Percentiles rank a stretch among this genome's conserved stretches.
phyloP scores from a whole-genome alignment of 2,329 filamentous ascomycete species.

The Fusarium euwallaceae region DNA sequence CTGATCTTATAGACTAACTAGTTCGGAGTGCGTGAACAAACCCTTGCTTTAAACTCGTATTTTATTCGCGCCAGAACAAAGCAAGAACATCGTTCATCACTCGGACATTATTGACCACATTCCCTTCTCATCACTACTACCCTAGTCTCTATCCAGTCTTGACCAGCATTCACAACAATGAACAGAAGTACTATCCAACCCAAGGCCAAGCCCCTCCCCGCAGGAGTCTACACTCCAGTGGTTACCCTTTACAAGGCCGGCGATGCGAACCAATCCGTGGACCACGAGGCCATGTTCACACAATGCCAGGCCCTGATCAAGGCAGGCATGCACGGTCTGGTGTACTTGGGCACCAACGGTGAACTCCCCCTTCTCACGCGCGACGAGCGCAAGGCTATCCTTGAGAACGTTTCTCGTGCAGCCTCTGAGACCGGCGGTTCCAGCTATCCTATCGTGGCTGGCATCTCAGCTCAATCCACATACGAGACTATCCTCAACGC shows the following conservation, averaged over 20 bases:
- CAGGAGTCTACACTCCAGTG: slow-evolving; percentile 62
- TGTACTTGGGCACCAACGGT: slow-evolving; percentile 62
- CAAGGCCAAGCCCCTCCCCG: slow-evolving; percentile 56
- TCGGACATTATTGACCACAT: neutral
- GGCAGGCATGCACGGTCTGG: slow-evolving; percentile 60
- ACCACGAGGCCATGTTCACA: slow-evolving; percentile 60
- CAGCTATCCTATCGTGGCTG: slow-evolving; percentile 59
- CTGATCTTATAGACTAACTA: neutral
- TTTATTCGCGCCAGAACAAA: neutral
- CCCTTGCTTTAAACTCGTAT: neutral
- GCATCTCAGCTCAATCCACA: slow-evolving; percentile 64
- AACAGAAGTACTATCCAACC: slow-evolving; percentile 47
- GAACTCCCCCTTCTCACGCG: slow-evolving; percentile 58
- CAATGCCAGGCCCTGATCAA: slow-evolving; percentile 58
- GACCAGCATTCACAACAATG: slow-evolving; percentile 35
- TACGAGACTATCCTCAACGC: slow-evolving; percentile 75
- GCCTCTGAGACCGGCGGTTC: slow-evolving; percentile 52
- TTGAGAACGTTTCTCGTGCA: slow-evolving; percentile 54
- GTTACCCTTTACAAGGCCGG: slow-evolving; percentile 60
- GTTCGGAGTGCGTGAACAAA: neutral
- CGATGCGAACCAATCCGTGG: slow-evolving; percentile 55
- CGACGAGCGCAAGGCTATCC: slow-evolving; percentile 57
- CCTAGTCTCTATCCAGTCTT: neutral
- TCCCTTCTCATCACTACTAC: neutral
- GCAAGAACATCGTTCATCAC: neutral